Evolutionary conservation across 345 rosid genomes (phyloP).

Genomic region (Clausena lansium): DNA sequence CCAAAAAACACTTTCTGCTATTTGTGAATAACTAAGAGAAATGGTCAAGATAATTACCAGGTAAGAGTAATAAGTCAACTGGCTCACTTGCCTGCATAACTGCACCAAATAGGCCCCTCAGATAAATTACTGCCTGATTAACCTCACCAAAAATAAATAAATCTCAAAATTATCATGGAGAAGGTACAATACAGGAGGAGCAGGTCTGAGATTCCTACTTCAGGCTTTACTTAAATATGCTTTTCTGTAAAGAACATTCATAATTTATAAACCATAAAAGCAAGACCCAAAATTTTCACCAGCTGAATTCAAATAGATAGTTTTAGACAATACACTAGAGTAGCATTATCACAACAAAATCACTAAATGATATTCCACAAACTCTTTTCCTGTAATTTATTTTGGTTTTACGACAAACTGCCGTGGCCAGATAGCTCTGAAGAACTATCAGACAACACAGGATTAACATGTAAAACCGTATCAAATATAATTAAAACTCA

Average conservation of each 20-base stretch:
- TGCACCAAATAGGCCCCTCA: constrained; percentile 24
- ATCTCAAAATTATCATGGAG: neutral
- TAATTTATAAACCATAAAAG: neutral
- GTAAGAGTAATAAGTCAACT: constrained; percentile 40
- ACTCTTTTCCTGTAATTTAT: neutral
- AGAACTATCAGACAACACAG: neutral
- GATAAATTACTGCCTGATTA: neutral
- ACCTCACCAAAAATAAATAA: neutral
- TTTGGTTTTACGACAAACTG: neutral
- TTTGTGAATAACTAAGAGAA: neutral
- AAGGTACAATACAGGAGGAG: neutral
- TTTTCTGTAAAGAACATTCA: neutral
- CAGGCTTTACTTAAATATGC: neutral
- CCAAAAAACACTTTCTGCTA: neutral
- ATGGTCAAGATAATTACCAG: constrained; percentile 27
- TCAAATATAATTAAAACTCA: too few species aligned
- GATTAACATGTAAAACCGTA: neutral
- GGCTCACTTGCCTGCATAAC: constrained; percentile 42
- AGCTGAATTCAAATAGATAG: neutral
- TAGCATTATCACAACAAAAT: neutral
- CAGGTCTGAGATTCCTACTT: neutral
- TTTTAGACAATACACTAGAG: neutral
- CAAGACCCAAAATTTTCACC: neutral
- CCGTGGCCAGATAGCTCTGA: neutral
- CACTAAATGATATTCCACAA: neutral